phyloP scores from a whole-genome alignment of 768 basidiomycete species.

The Mycena indigotica region DNA sequence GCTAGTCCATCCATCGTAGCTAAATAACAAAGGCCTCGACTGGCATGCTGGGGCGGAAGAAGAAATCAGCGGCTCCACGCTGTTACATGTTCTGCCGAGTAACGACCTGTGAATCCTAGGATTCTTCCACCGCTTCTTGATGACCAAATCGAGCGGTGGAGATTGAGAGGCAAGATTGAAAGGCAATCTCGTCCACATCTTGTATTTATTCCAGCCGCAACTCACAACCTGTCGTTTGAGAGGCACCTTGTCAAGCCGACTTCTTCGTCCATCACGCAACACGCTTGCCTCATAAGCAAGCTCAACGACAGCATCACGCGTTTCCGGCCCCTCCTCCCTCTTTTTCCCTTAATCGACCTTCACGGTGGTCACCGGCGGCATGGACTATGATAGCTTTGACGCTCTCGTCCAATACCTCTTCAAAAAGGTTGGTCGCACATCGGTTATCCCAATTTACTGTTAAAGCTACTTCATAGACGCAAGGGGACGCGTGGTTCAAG shows the following conservation, averaged over 20 bases:
- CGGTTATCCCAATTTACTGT: neutral
- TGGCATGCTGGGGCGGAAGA: too few species aligned
- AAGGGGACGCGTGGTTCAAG: conserved; percentile 85
- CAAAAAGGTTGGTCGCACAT: conserved; percentile 53
- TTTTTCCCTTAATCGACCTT: conserved; percentile 28
- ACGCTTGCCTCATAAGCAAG: neutral
- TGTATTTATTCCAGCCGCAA: neutral
- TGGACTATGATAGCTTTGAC: conserved; percentile 83
- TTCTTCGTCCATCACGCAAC: conserved; percentile 3
- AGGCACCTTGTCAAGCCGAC: neutral
- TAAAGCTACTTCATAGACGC: conserved; percentile 49
- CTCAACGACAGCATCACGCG: conserved; percentile 13
- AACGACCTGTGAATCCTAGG: neutral
- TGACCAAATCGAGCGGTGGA: neutral
- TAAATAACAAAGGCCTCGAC: too few species aligned
- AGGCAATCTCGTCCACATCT: neutral
- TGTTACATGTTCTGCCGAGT: neutral
- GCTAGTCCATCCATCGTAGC: too few species aligned
- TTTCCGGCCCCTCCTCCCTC: conserved; percentile 32
- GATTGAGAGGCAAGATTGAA: neutral
- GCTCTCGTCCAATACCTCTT: conserved; percentile 81
- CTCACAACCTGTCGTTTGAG: neutral
- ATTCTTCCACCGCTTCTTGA: neutral
- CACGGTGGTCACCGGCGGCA: conserved; percentile 36
- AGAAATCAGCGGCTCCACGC: too few species aligned